Percentiles rank a stretch among this genome's conserved stretches.
Evolutionary conservation across 768 basidiomycete species (phyloP).

Genomic region (Neoboletus brunneissimus): DNA sequence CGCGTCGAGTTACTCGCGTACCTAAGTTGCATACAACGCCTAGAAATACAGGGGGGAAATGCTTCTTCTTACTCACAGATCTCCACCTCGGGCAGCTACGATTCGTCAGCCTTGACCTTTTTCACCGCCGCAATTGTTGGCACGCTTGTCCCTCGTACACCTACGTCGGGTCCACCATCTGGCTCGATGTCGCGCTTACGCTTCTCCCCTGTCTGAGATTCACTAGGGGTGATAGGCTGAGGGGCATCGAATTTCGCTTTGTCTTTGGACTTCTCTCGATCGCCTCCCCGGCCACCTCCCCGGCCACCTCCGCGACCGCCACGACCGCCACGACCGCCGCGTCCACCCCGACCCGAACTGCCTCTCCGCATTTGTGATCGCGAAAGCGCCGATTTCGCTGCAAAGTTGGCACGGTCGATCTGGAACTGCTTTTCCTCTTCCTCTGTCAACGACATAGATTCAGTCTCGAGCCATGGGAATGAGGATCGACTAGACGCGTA

Average conservation of each 20-base stretch:
- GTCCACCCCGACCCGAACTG: slow-evolving; percentile 41
- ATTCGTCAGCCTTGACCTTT: slow-evolving; percentile 42
- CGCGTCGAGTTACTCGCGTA: background rate
- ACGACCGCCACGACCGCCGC: slow-evolving; percentile 43
- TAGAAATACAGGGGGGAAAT: background rate
- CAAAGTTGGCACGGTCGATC: slow-evolving; percentile 67
- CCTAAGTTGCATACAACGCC: background rate
- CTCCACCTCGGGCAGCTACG: background rate
- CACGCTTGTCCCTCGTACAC: slow-evolving; percentile 59
- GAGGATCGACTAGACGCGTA: slow-evolving; percentile 27
- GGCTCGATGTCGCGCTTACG: slow-evolving; percentile 75
- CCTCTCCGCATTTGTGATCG: slow-evolving; percentile 41
- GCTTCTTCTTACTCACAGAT: background rate
- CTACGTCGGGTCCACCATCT: slow-evolving; percentile 70
- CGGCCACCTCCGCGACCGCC: slow-evolving; percentile 12
- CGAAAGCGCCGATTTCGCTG: slow-evolving; percentile 49
- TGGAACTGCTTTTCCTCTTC: slow-evolving; percentile 71
- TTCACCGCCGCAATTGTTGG: slow-evolving; percentile 44
- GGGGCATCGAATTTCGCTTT: slow-evolving; percentile 13
- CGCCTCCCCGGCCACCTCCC: slow-evolving; percentile 24
- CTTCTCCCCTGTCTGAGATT: slow-evolving; percentile 63
- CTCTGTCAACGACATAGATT: slow-evolving; percentile 40
- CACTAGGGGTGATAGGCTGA: slow-evolving; percentile 29
- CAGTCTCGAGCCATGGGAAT: background rate
- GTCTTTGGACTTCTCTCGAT: slow-evolving; percentile 15